Evolutionary conservation across 768 basidiomycete genomes (phyloP), one percentile per base, ranked within the genome.

Genomic region (Coprinopsis cinerea): DNA sequence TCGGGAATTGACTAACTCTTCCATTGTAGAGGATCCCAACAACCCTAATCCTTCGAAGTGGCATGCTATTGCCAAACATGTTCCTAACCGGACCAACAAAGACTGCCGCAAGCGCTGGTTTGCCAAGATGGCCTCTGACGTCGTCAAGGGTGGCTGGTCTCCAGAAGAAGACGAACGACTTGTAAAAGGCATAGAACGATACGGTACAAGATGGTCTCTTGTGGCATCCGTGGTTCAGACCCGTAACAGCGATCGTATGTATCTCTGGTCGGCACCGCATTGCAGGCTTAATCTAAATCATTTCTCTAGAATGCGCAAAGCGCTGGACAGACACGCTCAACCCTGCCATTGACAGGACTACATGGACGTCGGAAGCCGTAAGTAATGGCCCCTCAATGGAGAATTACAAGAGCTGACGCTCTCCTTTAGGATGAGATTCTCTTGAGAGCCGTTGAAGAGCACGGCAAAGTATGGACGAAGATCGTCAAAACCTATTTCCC

Each of bases 61-160:
- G 79, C 76, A 78, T 61, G 77, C 76, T 27, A 80, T 81, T 47
- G 75, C 78, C n/a, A 76, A 78, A 55, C 77, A 80, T 58, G 77
- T 81, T 3, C 79, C 78, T 9, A 76, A 79, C 57, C 68, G 79
- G 48, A 80, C 77, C 18, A 81, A 81, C 68, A 81, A 81, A 57
- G 79, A 81, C 59, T 81, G 79, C 60, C 71, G 79, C 55, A 81
- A 81, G 59, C 69, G 79, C 11, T 81, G 78, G 78, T 79, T 79
- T 53, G 77, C 78, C 1, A 80, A 78, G 65, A 80, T 81, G 78
- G 78, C 77, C 50, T 75, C 77, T 13, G 76, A 78, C 60, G 78
- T 80, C 22, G 76, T 78, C 24, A 80, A 80, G 58, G 79, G 79
- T 39, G 78, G 78, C 9, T 81, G 79, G 79, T 71, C 78, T 2